Evolutionary conservation across 257 asterid genomes (phyloP).

Genomic region (Fraxinus excelsior): DNA sequence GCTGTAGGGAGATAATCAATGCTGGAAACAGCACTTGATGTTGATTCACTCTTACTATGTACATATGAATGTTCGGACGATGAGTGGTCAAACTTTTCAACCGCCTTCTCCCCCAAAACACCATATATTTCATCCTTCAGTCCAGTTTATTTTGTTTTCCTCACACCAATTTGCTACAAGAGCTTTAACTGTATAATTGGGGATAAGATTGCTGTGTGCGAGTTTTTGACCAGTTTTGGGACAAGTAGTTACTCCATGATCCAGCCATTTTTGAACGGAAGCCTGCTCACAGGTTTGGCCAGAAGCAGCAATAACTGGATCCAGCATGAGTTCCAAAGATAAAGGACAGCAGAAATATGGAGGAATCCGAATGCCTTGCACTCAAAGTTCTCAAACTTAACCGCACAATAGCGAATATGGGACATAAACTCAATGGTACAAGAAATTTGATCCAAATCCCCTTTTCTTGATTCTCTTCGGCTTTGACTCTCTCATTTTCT

Average conservation of each 20-base stretch:
- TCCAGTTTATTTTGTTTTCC: constrained; percentile 49
- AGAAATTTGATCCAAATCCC: constrained; percentile 41
- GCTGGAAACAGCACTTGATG: constrained; percentile 77
- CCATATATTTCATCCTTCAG: constrained; percentile 39
- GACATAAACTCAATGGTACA: constrained; percentile 49
- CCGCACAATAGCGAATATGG: constrained; percentile 52
- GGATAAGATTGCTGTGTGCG: constrained; percentile 60
- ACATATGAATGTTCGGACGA: constrained; percentile 73
- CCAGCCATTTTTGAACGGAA: constrained; percentile 83
- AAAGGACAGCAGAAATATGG: constrained; percentile 75
- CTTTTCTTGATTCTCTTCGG: constrained; percentile 40
- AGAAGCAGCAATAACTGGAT: constrained; percentile 91
- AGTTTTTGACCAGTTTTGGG: constrained; percentile 65
- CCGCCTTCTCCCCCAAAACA: constrained; percentile 35
- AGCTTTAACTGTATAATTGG: constrained; percentile 77
- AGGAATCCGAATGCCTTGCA: constrained; percentile 60
- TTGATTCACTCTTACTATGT: constrained; percentile 89
- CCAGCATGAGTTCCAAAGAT: constrained; percentile 74
- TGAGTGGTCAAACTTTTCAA: constrained; percentile 50
- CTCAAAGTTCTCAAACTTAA: constrained; percentile 46
- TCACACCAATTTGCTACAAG: constrained; percentile 72
- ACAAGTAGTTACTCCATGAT: constrained; percentile 67
- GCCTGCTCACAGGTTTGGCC: constrained; percentile 88
- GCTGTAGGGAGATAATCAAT: constrained; percentile 53
- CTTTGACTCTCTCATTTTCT: constrained; percentile 73